A percentile compares a stretch with the other conserved stretches of the same genome.
phyloP scores from a whole-genome alignment of 306 rosid species.

The Gastrolobium villosum region DNA sequence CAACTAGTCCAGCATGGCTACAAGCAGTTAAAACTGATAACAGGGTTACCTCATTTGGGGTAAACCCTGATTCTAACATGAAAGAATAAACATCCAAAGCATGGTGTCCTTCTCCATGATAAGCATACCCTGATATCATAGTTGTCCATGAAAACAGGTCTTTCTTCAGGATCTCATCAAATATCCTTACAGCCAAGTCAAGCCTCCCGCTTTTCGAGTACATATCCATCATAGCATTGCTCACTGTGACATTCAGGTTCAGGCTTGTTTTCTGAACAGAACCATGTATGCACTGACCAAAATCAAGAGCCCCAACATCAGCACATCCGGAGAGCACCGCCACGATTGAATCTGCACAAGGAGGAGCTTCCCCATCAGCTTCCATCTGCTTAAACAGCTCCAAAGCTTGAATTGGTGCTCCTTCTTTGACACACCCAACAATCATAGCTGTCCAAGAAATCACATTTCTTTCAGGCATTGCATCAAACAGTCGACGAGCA shows the following conservation, averaged over 20 bases:
- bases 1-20: constrained; percentile 41
- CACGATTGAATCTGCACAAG: not conserved
- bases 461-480: constrained; percentile 42
- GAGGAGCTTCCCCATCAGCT: not conserved
- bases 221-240: constrained; percentile 44
- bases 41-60: constrained; percentile 43
- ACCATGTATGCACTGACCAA: constrained; percentile 47
- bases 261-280: constrained; percentile 23
- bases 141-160: constrained; percentile 50
- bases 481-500: constrained; percentile 42
- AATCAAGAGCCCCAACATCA: constrained; percentile 37
- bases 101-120: constrained; percentile 33
- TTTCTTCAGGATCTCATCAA: constrained; percentile 43
- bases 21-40: constrained; percentile 47
- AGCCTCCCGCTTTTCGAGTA: constrained; percentile 50
- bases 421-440: constrained; percentile 41
- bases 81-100: constrained; percentile 43
- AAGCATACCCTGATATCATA: constrained; percentile 45
- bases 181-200: constrained; percentile 34
- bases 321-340: constrained; percentile 46
- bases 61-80: constrained; percentile 28
- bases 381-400: constrained; percentile 36
- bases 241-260: constrained; percentile 29
- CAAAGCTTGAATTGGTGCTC: constrained; percentile 51
- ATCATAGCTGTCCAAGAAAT: constrained; percentile 49